phyloP scores from a whole-genome alignment of 2,329 filamentous ascomycete species.

The Trichoderma lentiforme region DNA sequence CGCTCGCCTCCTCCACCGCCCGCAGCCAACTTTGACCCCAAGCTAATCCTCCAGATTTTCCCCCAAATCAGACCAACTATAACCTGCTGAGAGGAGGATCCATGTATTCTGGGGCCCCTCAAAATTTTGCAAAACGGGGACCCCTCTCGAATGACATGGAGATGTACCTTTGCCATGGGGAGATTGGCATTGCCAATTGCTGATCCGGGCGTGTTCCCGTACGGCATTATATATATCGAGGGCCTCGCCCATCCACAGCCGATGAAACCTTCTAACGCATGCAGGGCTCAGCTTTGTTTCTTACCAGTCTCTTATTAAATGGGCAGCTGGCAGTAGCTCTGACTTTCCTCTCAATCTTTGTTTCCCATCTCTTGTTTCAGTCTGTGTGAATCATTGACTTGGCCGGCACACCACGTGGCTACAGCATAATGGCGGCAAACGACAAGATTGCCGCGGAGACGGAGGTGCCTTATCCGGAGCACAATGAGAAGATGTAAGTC shows the following conservation, averaged over 20 bases:
- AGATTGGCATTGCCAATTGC: background rate
- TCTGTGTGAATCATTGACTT: background rate
- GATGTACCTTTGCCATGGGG: background rate
- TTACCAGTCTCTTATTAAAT: background rate
- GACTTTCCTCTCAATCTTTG: background rate
- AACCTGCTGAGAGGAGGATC: background rate
- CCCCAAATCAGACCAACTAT: background rate
- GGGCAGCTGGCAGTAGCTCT: background rate
- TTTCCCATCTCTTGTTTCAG: background rate
- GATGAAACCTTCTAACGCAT: background rate
- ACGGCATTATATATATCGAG: constrained; percentile 3
- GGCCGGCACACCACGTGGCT: background rate
- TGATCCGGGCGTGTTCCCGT: background rate
- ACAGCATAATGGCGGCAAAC: constrained; percentile 7
- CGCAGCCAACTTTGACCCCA: background rate
- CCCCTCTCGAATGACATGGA: background rate
- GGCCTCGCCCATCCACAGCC: background rate
- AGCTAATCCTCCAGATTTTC: background rate
- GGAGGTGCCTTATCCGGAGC: constrained; percentile 8
- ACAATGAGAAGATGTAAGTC: constrained; percentile 17
- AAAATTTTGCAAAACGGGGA: background rate
- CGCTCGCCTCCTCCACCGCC: background rate
- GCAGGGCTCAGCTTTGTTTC: constrained; percentile 5
- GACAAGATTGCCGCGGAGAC: constrained; percentile 13
- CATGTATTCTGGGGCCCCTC: constrained; percentile 11